Evolutionary conservation across 345 rosid genomes (phyloP).

Genomic region (Populus deltoides): DNA sequence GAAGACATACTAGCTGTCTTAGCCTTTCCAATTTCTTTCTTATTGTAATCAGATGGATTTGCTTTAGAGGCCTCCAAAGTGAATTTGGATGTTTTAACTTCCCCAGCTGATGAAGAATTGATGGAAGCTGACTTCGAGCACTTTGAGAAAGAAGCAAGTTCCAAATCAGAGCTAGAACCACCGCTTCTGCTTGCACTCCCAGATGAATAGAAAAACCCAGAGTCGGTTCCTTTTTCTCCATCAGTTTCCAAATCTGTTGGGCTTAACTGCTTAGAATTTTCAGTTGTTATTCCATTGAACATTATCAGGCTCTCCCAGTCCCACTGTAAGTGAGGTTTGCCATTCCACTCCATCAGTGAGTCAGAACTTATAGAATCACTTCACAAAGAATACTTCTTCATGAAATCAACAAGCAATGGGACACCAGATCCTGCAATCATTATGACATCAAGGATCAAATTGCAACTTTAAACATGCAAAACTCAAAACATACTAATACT

Average conservation of each 20-base stretch:
- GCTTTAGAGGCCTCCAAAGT: conserved; percentile 45
- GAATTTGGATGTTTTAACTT: conserved; percentile 41
- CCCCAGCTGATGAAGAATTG: conserved; percentile 59
- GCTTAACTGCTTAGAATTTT: conserved; percentile 46
- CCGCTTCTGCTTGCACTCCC: conserved; percentile 47
- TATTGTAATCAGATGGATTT: conserved; percentile 36
- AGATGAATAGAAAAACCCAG: conserved; percentile 58
- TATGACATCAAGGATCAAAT: conserved; percentile 2
- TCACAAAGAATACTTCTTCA: conserved; percentile 2
- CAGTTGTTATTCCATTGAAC: conserved; percentile 53
- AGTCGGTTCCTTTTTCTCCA: conserved; percentile 57
- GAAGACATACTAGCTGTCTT: conserved; percentile 36
- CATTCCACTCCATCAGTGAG: conserved; percentile 77
- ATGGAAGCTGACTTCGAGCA: conserved; percentile 67
- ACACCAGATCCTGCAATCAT: conserved; percentile 30
- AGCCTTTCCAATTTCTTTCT: conserved; percentile 35
- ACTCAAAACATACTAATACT: not conserved
- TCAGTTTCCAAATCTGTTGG: conserved; percentile 60
- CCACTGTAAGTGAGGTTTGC: conserved; percentile 63
- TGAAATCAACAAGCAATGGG: not conserved
- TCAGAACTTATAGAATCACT: conserved; percentile 41
- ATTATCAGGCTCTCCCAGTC: conserved; percentile 74
- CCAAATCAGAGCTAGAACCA: conserved; percentile 63
- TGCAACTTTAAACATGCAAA: conserved; percentile 3
- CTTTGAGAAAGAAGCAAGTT: conserved; percentile 61